These are phyloP conservation scores for Cryptococcus sp. DNA, from an alignment of 1,284 basidiomycete genomes.

Conservation along the genomic window DNA sequence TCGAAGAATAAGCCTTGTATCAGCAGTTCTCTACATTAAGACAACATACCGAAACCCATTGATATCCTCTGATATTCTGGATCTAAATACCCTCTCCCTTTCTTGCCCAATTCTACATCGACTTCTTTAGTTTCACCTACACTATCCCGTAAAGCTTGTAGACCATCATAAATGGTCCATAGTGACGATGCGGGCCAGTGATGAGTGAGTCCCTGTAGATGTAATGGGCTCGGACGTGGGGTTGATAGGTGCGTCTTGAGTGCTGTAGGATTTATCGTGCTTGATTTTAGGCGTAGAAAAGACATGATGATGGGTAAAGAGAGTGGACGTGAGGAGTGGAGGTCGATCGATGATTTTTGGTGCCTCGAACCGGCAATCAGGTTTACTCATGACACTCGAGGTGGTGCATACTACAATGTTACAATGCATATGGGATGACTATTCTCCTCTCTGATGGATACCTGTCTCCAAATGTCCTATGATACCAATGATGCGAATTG, in stretches of 20 bases:
- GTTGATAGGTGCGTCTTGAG: conserved; percentile 24
- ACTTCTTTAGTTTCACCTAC: conserved; percentile 30
- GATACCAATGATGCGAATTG: conserved; percentile 77
- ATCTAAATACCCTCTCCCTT: conserved; percentile 39
- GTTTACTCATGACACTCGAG: too few species aligned
- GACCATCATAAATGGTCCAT: conserved; percentile 57
- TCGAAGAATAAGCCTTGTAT: conserved; percentile 40
- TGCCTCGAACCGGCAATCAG: background rate
- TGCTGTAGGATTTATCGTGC: conserved; percentile 6
- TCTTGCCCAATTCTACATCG: conserved; percentile 37
- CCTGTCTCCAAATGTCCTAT: conserved; percentile 58
- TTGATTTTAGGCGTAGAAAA: background rate
- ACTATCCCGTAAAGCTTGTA: conserved; percentile 9
- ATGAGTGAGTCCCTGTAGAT: conserved; percentile 16
- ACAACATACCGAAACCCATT: conserved; percentile 36
- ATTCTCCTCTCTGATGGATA: conserved; percentile 64
- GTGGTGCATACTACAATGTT: too few species aligned
- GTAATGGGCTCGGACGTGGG: conserved; percentile 14
- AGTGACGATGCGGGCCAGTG: conserved; percentile 35
- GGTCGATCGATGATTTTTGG: background rate
- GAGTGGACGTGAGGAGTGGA: background rate
- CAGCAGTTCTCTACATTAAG: background rate
- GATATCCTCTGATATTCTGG: conserved; percentile 29
- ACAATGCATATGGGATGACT: conserved; percentile 47
- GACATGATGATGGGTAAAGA: background rate